These are phyloP conservation scores for Mytilinidion resinicola DNA, from an alignment of 495 filamentous ascomycete genomes.

Conservation along the genomic window DNA sequence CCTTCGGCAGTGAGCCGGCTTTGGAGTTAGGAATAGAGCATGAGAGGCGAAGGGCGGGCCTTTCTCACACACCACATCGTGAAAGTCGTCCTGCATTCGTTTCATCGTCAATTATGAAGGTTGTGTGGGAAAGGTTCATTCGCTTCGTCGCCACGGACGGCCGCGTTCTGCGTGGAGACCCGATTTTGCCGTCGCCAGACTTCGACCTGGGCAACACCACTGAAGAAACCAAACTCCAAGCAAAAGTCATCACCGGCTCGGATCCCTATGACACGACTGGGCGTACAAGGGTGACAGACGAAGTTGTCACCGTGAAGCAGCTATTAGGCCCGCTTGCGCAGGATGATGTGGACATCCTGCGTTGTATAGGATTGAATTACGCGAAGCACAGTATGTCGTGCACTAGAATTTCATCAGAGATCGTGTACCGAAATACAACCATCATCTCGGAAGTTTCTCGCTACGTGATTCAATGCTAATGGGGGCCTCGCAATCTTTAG, in stretches of 20 bases:
- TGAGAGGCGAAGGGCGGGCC: too few species aligned
- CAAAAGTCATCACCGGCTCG: slow-evolving; percentile 34
- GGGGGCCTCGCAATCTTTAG: slow-evolving; percentile 20
- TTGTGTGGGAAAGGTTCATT: slow-evolving; percentile 44
- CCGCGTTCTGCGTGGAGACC: slow-evolving; percentile 44
- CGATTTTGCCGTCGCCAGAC: slow-evolving; percentile 38
- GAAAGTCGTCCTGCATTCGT: too few species aligned
- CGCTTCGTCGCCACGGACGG: slow-evolving; percentile 46
- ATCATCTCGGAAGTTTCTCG: not conserved
- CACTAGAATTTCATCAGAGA: not conserved
- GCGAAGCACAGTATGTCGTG: slow-evolving; percentile 35
- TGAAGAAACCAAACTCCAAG: slow-evolving; percentile 36
- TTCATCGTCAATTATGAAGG: too few species aligned
- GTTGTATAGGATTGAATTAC: slow-evolving; percentile 42
- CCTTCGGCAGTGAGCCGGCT: too few species aligned
- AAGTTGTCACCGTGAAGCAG: slow-evolving; percentile 36
- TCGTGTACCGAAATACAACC: not conserved
- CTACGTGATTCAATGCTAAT: not conserved
- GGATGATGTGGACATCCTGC: slow-evolving; percentile 37
- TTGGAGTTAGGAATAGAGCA: too few species aligned
- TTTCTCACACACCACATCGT: too few species aligned
- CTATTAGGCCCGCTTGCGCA: slow-evolving; percentile 36
- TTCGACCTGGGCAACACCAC: slow-evolving; percentile 41
- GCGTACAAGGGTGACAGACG: slow-evolving; percentile 33
- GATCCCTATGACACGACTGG: slow-evolving; percentile 41